phyloP scores from a whole-genome alignment of 2,329 filamentous ascomycete genomes.

The Sclerotinia subarctica region DNA sequence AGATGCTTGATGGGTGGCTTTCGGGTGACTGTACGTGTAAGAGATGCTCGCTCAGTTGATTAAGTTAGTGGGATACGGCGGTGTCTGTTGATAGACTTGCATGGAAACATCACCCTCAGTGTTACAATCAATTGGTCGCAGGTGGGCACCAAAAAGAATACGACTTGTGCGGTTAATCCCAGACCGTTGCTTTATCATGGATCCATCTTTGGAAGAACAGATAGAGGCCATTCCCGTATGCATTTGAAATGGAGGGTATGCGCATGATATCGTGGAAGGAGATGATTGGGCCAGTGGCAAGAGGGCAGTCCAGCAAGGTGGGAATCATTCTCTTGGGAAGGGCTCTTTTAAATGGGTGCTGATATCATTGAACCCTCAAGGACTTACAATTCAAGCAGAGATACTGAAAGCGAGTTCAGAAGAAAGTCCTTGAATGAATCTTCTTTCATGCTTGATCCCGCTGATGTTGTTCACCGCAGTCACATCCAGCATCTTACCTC shows the following conservation, averaged over 20 bases:
- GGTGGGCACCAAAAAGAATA: too few relatives aligned
- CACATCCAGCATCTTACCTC: too few relatives aligned
- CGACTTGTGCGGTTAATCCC: too few relatives aligned
- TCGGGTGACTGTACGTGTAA: not conserved
- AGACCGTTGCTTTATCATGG: too few relatives aligned
- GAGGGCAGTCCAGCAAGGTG: not conserved
- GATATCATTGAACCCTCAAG: not conserved
- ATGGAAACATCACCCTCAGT: too few relatives aligned
- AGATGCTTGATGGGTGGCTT: not conserved
- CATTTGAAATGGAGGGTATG: accelerated
- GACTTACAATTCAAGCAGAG: not conserved
- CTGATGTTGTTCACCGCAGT: too few relatives aligned
- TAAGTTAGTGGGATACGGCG: not conserved
- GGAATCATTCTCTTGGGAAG: not conserved
- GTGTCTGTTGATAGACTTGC: too few relatives aligned
- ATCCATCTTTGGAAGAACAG: not conserved
- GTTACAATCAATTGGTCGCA: too few relatives aligned
- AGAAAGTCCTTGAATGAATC: too few relatives aligned
- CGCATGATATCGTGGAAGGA: not conserved
- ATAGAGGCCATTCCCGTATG: not conserved
- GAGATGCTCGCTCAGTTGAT: not conserved
- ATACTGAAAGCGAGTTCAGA: not conserved
- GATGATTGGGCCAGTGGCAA: too few relatives aligned
- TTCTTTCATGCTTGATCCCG: too few relatives aligned
- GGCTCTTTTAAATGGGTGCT: not conserved